phyloP scores from a whole-genome alignment of 129 eudicot species.

The sunflower (Helianthus annuus) region HanXRQr2.0-SUNRISE NC_035444.2:86826829-86827328 shows the following conservation, averaged over 20 bases:
- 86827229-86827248: neutral
- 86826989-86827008: conserved; percentile 39
- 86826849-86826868: conserved; percentile 23
- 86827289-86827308: neutral
- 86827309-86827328: no score
- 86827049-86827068: conserved; percentile 23
- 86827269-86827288: neutral
- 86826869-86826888: neutral
- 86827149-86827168: conserved; percentile 14
- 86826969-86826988: conserved; percentile 70
- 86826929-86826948: conserved; percentile 25
- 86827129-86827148: neutral
- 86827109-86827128: conserved; percentile 35
- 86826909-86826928: conserved; percentile 37
- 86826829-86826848: conserved; percentile 31
- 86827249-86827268: neutral
- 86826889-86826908: conserved; percentile 7
- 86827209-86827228: conserved; percentile 5
- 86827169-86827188: conserved; percentile 1
- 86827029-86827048: conserved; percentile 39
- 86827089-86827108: conserved; percentile 14
- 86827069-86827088: conserved; percentile 25
- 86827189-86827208: conserved; percentile 14
- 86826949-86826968: conserved; percentile 36
- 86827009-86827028: conserved; percentile 51